These are phyloP conservation scores for Cubamyces sp. DNA, from an alignment of 768 basidiomycete genomes.

Conservation along the genomic window DNA sequence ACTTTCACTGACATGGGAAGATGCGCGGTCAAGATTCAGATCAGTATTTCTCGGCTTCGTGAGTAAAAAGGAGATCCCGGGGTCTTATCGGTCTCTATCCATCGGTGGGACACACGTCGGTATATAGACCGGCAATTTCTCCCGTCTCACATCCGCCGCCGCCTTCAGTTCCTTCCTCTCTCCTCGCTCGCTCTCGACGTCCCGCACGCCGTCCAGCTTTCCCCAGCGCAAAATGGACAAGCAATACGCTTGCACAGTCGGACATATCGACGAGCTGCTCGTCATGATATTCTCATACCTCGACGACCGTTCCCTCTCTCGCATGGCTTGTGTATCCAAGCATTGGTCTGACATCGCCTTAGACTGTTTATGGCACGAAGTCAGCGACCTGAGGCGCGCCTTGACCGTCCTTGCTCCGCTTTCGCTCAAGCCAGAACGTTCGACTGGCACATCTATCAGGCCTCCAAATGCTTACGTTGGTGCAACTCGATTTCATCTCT, in stretches of 20 bases:
- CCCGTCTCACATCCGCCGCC: conserved; percentile 4
- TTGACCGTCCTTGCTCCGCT: conserved; percentile 58
- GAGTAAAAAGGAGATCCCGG: conserved; percentile 20
- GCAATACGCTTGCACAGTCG: conserved; percentile 5
- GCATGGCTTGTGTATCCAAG: conserved; percentile 54
- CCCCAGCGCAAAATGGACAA: conserved; percentile 8
- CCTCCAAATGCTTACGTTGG: conserved; percentile 19
- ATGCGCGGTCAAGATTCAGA: conserved; percentile 19
- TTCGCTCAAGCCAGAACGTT: conserved; percentile 20
- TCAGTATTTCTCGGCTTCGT: conserved; percentile 10
- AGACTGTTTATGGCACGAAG: conserved; percentile 60
- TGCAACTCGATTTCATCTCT: not conserved
- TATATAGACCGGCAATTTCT: conserved; percentile 28
- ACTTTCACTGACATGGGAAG: conserved; percentile 13
- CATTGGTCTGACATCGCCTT: conserved; percentile 62
- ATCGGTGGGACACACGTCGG: conserved; percentile 17
- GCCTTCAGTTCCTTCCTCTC: conserved; percentile 7
- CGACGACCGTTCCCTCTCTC: conserved; percentile 28
- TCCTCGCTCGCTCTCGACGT: not conserved
- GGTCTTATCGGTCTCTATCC: conserved; percentile 28
- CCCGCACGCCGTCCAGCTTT: not conserved
- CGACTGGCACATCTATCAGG: not conserved
- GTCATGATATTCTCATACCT: conserved; percentile 31
- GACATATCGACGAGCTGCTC: conserved; percentile 30
- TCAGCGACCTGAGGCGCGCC: conserved; percentile 49